phyloP scores from a whole-genome alignment of 2,329 filamentous ascomycete genomes.

The Pseudogymnoascus verrucosus region DNA sequence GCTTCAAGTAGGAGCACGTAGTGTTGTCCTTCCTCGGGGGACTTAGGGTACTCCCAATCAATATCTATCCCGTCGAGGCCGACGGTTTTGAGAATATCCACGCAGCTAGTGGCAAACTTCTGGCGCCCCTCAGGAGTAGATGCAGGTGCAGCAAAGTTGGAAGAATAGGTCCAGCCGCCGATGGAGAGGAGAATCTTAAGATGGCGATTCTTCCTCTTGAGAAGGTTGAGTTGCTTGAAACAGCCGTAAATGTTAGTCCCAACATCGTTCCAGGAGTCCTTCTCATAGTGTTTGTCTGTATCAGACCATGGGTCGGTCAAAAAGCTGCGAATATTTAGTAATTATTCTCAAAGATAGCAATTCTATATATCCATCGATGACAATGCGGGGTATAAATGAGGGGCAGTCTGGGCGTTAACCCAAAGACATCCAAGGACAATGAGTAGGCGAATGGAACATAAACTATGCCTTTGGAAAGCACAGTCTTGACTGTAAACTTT shows the following conservation, averaged over 20 bases:
- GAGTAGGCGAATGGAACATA: not conserved
- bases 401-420: not conserved
- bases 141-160: constrained; percentile 71
- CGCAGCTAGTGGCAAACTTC: constrained; percentile 64
- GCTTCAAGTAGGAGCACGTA: constrained; percentile 51
- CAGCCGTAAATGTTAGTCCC: constrained; percentile 84
- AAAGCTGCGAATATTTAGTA: constrained; percentile 24
- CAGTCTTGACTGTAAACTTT: not conserved
- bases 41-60: constrained; percentile 61
- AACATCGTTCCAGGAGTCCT: constrained; percentile 60
- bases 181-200: constrained; percentile 81
- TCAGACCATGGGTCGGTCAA: constrained; percentile 58
- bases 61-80: constrained; percentile 69
- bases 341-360: not conserved
- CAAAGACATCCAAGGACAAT: not conserved
- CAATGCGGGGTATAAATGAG: not conserved
- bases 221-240: constrained; percentile 77
- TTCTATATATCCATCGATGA: not conserved
- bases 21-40: constrained; percentile 45
- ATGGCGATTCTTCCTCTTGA: constrained; percentile 73
- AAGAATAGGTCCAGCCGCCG: constrained; percentile 86
- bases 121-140: constrained; percentile 61
- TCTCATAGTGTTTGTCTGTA: constrained; percentile 64
- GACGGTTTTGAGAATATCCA: constrained; percentile 68
- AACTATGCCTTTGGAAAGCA: not conserved